Percentiles rank a stretch among this genome's conserved stretches.
Conservation (phyloP, 129 eudicot genomes). For the Apium graveolens region DNA sequence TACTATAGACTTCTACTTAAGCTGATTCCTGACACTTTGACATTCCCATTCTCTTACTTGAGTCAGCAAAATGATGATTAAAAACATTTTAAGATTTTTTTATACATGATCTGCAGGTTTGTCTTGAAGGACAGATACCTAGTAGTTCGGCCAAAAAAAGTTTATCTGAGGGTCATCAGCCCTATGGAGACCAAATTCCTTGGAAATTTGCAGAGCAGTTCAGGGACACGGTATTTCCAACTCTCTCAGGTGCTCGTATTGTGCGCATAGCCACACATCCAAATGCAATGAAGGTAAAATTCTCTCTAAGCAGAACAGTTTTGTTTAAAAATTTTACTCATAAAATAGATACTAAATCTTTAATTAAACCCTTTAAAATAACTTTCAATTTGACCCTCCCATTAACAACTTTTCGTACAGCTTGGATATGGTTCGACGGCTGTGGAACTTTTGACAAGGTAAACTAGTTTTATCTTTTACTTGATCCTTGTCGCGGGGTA, state of each 20-base stretch:
- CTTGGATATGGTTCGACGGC: constrained; percentile 95
- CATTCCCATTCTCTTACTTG: neutral
- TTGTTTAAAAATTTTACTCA: neutral
- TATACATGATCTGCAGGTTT: constrained; percentile 31
- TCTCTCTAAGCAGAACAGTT: neutral
- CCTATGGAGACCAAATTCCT: constrained; percentile 93
- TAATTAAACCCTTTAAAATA: neutral
- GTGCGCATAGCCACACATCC: constrained; percentile 99
- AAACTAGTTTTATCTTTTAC: constrained; percentile 1
- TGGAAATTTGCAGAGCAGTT: constrained; percentile 92
- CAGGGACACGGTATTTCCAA: constrained; percentile 78
- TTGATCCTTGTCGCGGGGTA: neutral
- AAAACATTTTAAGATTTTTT: constrained; percentile 4
- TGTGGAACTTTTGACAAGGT: constrained; percentile 80
- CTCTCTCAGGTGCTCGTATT: constrained; percentile 92
- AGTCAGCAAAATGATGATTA: neutral
- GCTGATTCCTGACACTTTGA: too few relatives aligned
- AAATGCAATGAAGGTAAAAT: constrained; percentile 75
- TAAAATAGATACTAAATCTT: neutral
- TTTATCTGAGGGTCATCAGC: constrained; percentile 69
- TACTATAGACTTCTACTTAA: too few relatives aligned
- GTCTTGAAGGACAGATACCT: constrained; percentile 88
- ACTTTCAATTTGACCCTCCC: constrained; percentile 4
- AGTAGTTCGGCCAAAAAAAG: constrained; percentile 63
- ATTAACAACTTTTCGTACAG: constrained; percentile 29